Percentiles rank a stretch among this genome's conserved stretches.
These are phyloP conservation scores for Apocynum venetum DNA, from an alignment of 257 asterid species.

Conservation along the genomic window DNA sequence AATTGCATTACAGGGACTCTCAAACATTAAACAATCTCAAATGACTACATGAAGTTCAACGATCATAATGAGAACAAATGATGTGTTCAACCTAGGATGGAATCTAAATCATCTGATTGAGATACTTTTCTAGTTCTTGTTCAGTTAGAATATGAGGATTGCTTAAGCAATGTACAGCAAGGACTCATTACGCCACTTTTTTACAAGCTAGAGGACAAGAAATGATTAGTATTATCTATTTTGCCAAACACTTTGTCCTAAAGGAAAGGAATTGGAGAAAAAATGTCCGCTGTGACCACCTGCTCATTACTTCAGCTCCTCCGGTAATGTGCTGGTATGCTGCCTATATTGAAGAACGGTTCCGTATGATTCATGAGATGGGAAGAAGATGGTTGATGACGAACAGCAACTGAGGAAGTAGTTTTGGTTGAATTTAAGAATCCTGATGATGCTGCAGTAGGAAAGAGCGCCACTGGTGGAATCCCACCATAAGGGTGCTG, in stretches of 20 bases:
- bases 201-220: neutral
- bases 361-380: conserved; percentile 32
- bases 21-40: neutral
- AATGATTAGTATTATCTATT: neutral
- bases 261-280: conserved; percentile 6
- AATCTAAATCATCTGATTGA: neutral
- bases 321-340: conserved; percentile 32
- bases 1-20: neutral
- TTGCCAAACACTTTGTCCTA: neutral
- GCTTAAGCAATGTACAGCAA: neutral
- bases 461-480: conserved; percentile 45
- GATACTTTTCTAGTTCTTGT: neutral
- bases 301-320: conserved; percentile 34
- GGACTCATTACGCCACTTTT: neutral
- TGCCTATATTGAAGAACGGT: conserved; percentile 33
- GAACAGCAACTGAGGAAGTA: conserved; percentile 40
- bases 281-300: conserved; percentile 1
- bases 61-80: neutral
- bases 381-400: conserved; percentile 32
- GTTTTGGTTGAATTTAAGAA: conserved; percentile 58
- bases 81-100: neutral
- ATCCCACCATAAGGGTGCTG: conserved; percentile 28
- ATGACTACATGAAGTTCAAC: neutral
- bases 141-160: neutral
- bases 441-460: conserved; percentile 99